Evolutionary conservation across 768 basidiomycete genomes (phyloP), one percentile per base, ranked within the genome.

Genomic region (Lentinula boryana): DNA sequence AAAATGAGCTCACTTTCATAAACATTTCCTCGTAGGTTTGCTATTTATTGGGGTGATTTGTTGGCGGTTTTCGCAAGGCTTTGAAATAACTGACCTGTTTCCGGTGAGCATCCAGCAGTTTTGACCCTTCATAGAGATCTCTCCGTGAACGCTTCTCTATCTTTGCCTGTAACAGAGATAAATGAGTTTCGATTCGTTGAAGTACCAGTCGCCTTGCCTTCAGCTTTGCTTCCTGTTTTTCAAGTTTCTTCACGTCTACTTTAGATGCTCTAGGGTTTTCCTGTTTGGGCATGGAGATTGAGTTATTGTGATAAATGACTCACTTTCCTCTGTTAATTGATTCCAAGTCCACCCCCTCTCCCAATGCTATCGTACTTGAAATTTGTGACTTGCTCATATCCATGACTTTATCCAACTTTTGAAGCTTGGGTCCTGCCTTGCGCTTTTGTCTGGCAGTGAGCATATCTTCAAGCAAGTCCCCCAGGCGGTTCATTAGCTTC

Each of bases 1-100:
- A 4, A 7, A 31, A 12, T 10, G n/a, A 7, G 59, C 35, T 56
- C 56, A 87, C 94, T 82, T 97, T 93, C 91, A 99, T 92, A 76
- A 95, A 99, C 86, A 99, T 88, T 70, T 99, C 97, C 70, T 98
- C 96, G 75, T 98, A 98, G 18, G 88, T 85, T 90, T 98, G 94
- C 88, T 98, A 67, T 18, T 33, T 61, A 16, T 50, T 18, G 5
- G 27, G 27, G 60, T 56, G 67, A 35, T 63, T 62, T 21, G 43
- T 16, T 56, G 40, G 21, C 50, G 41, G 16, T 18, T 31, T 15
- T 13, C 31, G 41, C 31, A 38, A 50, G 48, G 35, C 58, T 40
- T 31, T 36, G 27, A 32, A 43, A 12, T 4, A 18, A 43, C 65
- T 58, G 63, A 87, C 91, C 80, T 95, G 93, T 76, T 94, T 95